phyloP scores from a whole-genome alignment of 192 early-diverging fungal genomes.

The Umbelopsis sp. region DNA sequence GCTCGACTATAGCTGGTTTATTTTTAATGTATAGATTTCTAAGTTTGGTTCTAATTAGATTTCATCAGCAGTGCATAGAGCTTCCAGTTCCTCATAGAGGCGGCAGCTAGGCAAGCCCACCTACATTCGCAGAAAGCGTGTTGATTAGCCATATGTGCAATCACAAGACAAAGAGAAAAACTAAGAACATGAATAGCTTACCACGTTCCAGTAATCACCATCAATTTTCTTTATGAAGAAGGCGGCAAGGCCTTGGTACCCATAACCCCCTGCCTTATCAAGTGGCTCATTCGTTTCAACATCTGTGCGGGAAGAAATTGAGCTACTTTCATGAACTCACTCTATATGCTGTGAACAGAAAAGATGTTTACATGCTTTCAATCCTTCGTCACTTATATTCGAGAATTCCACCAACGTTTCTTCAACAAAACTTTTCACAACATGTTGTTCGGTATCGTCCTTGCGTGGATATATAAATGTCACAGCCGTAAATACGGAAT shows the following conservation, averaged over 20 bases:
- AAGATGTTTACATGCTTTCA: conserved; percentile 55
- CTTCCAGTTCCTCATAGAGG: conserved; percentile 26
- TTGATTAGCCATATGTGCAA: neutral
- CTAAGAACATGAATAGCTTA: conserved; percentile 35
- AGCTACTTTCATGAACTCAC: neutral
- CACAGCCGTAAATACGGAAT: conserved; percentile 78
- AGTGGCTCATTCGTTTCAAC: conserved; percentile 54
- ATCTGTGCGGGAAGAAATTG: conserved; percentile 27
- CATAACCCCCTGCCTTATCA: conserved; percentile 87
- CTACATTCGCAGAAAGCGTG: conserved; percentile 6
- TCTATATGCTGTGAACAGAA: neutral
- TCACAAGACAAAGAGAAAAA: neutral
- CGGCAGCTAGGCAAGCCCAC: conserved; percentile 39
- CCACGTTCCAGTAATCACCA: conserved; percentile 88
- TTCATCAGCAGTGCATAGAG: neutral
- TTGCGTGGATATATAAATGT: conserved; percentile 50
- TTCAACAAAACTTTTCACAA: conserved; percentile 50
- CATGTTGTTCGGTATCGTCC: conserved; percentile 20
- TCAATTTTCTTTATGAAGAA: conserved; percentile 73
- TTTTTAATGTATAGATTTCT: neutral
- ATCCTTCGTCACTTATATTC: conserved; percentile 57
- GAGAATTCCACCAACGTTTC: conserved; percentile 71
- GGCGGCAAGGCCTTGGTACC: conserved; percentile 77
- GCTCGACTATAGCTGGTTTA: too few relatives aligned
- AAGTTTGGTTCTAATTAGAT: neutral